Percentiles rank a stretch among this genome's conserved stretches.
Conservation (phyloP, 2,329 filamentous ascomycete genomes). For the Aspergillus aculeatinus region DNA sequence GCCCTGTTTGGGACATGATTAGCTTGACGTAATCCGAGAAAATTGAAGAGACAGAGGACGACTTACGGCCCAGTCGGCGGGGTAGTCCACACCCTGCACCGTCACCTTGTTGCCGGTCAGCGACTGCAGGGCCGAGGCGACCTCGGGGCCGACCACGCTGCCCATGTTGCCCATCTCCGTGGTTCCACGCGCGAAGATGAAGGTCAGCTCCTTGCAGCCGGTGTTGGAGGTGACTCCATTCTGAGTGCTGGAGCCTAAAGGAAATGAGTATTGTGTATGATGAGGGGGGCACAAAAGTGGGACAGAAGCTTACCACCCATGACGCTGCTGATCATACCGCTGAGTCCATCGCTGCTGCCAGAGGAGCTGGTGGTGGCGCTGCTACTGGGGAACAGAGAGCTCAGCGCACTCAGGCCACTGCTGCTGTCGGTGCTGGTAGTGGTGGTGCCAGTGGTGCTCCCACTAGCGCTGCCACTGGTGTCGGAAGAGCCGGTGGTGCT, state of each 20-base stretch:
- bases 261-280: not conserved
- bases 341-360: not conserved
- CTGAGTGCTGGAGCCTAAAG: constrained; percentile 30
- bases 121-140: constrained; percentile 26
- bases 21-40: not conserved
- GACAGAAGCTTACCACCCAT: not conserved
- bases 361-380: not conserved
- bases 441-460: not conserved
- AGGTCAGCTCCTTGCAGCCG: constrained; percentile 44
- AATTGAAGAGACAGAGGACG: not conserved
- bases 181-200: constrained; percentile 47
- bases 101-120: constrained; percentile 28
- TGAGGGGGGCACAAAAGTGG: not conserved
- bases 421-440: not conserved
- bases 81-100: constrained; percentile 36
- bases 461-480: not conserved
- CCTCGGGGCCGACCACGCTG: constrained; percentile 40
- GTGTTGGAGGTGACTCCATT: constrained; percentile 42
- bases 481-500: not conserved
- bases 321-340: not conserved
- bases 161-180: constrained; percentile 47
- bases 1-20: constrained; percentile 18
- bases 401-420: not conserved
- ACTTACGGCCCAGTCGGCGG: constrained; percentile 27
- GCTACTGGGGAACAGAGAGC: not conserved